These are phyloP conservation scores for Conticribra weissflogii DNA, from an alignment of 108 stramenopile genomes.

Conservation along the genomic window DNA sequence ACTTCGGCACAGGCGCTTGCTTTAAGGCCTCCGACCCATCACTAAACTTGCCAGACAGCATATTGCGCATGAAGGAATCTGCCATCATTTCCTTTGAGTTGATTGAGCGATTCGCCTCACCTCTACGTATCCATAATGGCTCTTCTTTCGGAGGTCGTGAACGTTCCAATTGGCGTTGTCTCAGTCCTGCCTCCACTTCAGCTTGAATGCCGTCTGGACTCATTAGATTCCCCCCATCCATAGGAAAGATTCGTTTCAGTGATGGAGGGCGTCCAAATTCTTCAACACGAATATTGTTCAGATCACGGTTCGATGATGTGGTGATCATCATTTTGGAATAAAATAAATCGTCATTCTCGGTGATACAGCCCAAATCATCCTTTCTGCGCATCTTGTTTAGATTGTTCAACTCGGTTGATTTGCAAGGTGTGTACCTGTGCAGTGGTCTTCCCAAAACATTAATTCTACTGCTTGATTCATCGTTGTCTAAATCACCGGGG, in stretches of 20 bases:
- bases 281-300: conserved; percentile 2
- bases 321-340: conserved; percentile 32
- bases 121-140: conserved; percentile 76
- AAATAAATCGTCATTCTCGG: conserved; percentile 77
- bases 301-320: not conserved
- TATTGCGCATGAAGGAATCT: conserved; percentile 37
- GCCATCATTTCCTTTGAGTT: conserved; percentile 31
- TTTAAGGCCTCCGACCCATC: conserved; percentile 53
- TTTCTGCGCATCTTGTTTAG: conserved; percentile 64
- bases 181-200: conserved; percentile 20
- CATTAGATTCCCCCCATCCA: conserved; percentile 18
- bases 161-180: conserved; percentile 59
- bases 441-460: conserved; percentile 45
- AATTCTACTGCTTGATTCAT: not conserved
- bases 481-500: not conserved
- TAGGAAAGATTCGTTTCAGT: conserved; percentile 51
- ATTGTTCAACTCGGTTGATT: conserved; percentile 49
- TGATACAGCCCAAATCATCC: conserved; percentile 54
- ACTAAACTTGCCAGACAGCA: conserved; percentile 45
- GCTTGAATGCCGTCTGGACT: not conserved
- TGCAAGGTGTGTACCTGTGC: conserved; percentile 75
- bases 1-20: conserved; percentile 52
- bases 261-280: conserved; percentile 45
- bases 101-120: conserved; percentile 42
- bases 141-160: conserved; percentile 87